Evolutionary conservation across 2,329 filamentous ascomycete genomes (phyloP).

Genomic region (Alternaria panax): DNA sequence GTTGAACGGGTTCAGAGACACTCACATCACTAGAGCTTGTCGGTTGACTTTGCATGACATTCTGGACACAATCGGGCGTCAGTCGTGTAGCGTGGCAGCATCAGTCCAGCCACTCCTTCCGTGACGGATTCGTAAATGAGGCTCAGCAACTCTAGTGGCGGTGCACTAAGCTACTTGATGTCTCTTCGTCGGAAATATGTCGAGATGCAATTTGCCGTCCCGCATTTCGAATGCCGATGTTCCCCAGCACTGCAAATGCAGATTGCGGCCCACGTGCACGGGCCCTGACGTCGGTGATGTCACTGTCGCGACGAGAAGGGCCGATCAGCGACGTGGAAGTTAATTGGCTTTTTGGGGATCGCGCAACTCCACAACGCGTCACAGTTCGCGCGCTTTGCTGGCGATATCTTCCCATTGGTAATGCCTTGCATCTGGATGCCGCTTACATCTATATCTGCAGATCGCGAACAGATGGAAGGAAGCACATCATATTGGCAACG

Average conservation of each 20-base stretch:
- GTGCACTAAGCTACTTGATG: too few relatives aligned
- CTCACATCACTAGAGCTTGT: not conserved
- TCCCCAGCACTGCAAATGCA: conserved; percentile 3
- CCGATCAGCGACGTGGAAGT: not conserved
- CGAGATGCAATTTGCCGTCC: not conserved
- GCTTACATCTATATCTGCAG: conserved; percentile 15
- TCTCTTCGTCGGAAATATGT: not conserved
- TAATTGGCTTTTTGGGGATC: not conserved
- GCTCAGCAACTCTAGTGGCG: not conserved
- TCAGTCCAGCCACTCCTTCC: not conserved
- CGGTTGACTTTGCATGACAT: not conserved
- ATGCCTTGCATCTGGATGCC: conserved; percentile 20
- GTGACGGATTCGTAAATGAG: not conserved
- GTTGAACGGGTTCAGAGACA: not conserved
- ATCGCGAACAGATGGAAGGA: conserved; percentile 4
- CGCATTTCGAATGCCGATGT: conserved; percentile 4
- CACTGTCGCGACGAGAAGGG: not conserved
- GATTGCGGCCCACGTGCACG: not conserved
- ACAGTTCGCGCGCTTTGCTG: conserved; percentile 9
- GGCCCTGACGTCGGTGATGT: not conserved
- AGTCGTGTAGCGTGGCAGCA: not conserved
- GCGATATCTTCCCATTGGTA: conserved; percentile 21
- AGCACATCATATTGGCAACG: not conserved
- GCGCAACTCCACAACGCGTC: conserved; percentile 16
- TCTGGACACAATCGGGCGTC: not conserved